phyloP scores from a whole-genome alignment of 2,329 filamentous ascomycete genomes.

The Falciphora oryzae region DNA sequence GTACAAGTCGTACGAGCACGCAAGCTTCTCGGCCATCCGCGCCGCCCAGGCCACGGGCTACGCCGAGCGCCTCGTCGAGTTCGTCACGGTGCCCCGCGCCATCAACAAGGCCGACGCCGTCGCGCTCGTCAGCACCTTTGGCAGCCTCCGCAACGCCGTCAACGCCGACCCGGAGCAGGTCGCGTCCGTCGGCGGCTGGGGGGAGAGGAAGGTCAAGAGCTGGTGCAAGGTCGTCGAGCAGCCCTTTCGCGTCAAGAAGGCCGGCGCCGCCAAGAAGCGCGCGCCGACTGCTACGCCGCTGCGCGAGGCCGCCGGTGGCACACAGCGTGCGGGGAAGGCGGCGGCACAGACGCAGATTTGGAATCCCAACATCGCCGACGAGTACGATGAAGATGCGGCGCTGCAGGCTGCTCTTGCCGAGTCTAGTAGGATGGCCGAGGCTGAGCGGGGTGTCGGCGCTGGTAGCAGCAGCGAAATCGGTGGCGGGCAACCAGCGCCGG shows the following conservation, averaged over 20 bases:
- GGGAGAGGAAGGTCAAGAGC: constrained; percentile 85
- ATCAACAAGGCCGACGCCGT: constrained; percentile 95
- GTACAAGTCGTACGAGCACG: constrained; percentile 91
- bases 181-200: constrained; percentile 82
- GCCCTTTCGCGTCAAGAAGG: constrained; percentile 72
- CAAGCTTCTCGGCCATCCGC: constrained; percentile 71
- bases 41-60: constrained; percentile 81
- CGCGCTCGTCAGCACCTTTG: constrained; percentile 85
- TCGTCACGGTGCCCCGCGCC: constrained; percentile 81
- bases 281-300: constrained; percentile 25
- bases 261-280: constrained; percentile 19
- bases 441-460: constrained; percentile 13
- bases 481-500: constrained; percentile 15
- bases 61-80: constrained; percentile 81
- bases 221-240: constrained; percentile 81
- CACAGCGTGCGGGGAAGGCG: constrained; percentile 3
- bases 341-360: constrained; percentile 31
- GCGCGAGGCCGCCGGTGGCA: constrained; percentile 29
- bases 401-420: constrained; percentile 41
- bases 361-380: constrained; percentile 28
- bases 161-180: constrained; percentile 87
- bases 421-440: constrained; percentile 34
- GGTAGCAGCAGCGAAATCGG: constrained; percentile 11
- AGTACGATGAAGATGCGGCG: constrained; percentile 45
- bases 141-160: constrained; percentile 77